Conservation (phyloP, 1,284 basidiomycete species). For the Inonotus obliquus region DNA sequence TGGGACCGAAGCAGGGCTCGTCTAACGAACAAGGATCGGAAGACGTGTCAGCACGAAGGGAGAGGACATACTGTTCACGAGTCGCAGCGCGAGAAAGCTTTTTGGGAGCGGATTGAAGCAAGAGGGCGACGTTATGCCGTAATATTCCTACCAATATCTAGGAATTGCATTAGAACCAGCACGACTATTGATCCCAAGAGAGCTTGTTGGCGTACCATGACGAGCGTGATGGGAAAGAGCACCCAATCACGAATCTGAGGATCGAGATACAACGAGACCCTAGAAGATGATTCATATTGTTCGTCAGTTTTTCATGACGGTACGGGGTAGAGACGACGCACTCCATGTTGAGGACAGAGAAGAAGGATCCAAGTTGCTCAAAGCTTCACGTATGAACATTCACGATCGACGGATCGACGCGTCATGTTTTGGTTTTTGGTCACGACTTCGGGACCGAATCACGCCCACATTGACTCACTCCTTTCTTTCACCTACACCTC, state of each 20-base stretch:
- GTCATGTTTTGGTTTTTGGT: neutral
- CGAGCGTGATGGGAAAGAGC: slow-evolving; percentile 93
- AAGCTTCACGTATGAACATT: neutral
- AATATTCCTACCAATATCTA: slow-evolving; percentile 93
- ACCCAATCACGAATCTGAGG: slow-evolving; percentile 95
- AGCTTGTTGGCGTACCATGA: slow-evolving; percentile 65
- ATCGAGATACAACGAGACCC: slow-evolving; percentile 81
- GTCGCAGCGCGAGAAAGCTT: slow-evolving; percentile 73
- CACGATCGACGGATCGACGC: slow-evolving; percentile 2
- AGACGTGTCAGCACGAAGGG: neutral
- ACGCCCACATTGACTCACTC: neutral
- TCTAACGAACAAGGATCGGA: slow-evolving; percentile 37
- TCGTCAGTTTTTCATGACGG: neutral
- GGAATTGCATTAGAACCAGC: neutral
- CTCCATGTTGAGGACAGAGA: slow-evolving; percentile 5
- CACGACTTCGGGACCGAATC: neutral
- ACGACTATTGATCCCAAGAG: neutral
- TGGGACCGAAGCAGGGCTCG: slow-evolving; percentile 81
- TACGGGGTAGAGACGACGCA: slow-evolving; percentile 1
- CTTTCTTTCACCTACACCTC: neutral
- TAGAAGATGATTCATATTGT: slow-evolving; percentile 31
- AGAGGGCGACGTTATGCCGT: slow-evolving; percentile 87
- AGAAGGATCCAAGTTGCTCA: slow-evolving; percentile 14
- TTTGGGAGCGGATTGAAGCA: slow-evolving; percentile 86
- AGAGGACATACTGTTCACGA: slow-evolving; percentile 83